Base-by-base conservation (phyloP, 441 rosid genomes). In the Jatropha podagrica region DNA sequence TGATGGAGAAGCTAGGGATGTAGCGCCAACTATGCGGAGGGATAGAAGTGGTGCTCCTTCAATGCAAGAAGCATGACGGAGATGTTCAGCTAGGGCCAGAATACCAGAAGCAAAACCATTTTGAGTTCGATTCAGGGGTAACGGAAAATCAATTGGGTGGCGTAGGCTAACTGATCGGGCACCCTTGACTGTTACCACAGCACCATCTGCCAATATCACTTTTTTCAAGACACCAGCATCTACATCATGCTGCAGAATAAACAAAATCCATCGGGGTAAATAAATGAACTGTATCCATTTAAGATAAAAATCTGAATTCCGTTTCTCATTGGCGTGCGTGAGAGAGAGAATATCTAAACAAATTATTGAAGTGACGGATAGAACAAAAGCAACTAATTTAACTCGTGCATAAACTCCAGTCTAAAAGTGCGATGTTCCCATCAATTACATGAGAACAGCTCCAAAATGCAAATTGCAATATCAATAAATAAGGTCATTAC, bases 141-240 rank as follows among this genome's bases (percentile, higher is more conserved):
- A 90, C 0, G 86, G 92, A 0, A 95, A 86, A 83, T 95, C 98
- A 77, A 91, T 52, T 0, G 97, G 95, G 60, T 87, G 93, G 32
- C 99, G 97, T 77, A 95, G 81, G 81, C 92, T 89, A 81, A 89
- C 97, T 62, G 98, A 90, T 90, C 96, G 87, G 63, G 98, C 99
- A 81, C 99, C 99, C 81, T 86, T 91, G 7, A 95, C 90, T 1
- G 97, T 90, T 0, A 95, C 98, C 70, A 87, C 93, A 20, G 97
- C 97, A 20, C 98, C 98, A 76, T 95, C 98, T 15, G 95, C 92
- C 70, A 95, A 69, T 26, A 91, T 84, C 51, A 93, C 98, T 80
- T 95, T 95, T 84, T 87, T 95, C 95, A 95, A 77, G 26, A 91
- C 80, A 51, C 98, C 99, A 51, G 95, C 98, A 82, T 95, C 99